Base-by-base conservation (phyloP, 1,284 basidiomycete genomes). In the Hemileia vastatrix region DNA sequence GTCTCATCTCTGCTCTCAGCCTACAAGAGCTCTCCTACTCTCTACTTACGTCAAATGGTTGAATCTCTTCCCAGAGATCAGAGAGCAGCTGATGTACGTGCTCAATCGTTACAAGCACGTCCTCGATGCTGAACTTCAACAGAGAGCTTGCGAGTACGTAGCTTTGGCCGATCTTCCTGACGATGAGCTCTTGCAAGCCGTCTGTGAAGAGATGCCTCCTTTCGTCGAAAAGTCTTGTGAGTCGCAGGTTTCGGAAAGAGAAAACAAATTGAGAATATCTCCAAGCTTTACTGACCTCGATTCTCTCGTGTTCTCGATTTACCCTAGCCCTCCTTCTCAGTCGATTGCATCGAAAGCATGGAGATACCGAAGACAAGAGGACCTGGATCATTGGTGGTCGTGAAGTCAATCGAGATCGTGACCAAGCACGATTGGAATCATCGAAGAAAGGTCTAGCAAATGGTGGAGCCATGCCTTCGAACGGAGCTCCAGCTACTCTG, bases 31-130 rank as follows among this genome's bases (percentile, higher is more conserved):
- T 6, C 58, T 75, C 54, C 52, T 74, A 49, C 66, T 75, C 6
- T 70, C 73, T 32, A 75, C 74, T 21, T 75, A 75, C 62, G 65
- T 72, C 56, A 75, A 75, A 53, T 74, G 73, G 74, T 64, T 73
- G 63, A 72, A 71, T 51, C 45, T 73, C 44, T 75, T 74, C 65
- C 74, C 73, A 3, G 71, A 72, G 65, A 71, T 75, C 47, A 65
- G 68, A 19, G 68, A 70, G 59, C 69, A 67, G 65, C 65, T 75
- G 31, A 58, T 72, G 13, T 68, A 67, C 59, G 70, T 72, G 23
- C 64, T 75, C 48, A 69, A 73, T 59, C 63, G 71, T 24, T 73
- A 72, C 56, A 59, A 64, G 15, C 69, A 71, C 45, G 71, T 72
- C 31, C 54, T 73, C 24, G 69, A 75, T 54, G 67, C 71, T 18